phyloP scores from a whole-genome alignment of 495 filamentous ascomycete species.

The Lasiosphaeria ovina region DNA sequence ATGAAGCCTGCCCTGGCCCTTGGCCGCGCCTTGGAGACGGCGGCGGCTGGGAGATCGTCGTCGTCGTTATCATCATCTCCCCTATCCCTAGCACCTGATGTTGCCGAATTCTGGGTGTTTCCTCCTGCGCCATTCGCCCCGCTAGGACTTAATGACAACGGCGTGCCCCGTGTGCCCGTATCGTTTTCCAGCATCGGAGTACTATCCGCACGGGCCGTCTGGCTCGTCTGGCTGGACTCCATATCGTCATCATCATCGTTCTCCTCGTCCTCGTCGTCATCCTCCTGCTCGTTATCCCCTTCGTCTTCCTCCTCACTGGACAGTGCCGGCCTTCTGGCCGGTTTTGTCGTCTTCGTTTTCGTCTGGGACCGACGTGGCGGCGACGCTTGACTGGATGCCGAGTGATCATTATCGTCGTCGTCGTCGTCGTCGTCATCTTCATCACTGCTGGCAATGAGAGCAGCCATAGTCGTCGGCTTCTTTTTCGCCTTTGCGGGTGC shows the following conservation, averaged over 20 bases:
- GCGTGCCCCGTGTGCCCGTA: conserved; percentile 27
- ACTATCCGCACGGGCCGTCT: conserved; percentile 7
- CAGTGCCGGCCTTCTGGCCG: too few species aligned
- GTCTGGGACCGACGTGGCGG: conserved; percentile 3
- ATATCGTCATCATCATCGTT: conserved; percentile 30
- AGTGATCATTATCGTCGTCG: conserved; percentile 7
- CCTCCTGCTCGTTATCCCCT: neutral
- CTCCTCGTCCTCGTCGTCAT: conserved; percentile 24
- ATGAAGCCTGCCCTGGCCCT: conserved; percentile 52
- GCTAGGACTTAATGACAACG: conserved; percentile 29
- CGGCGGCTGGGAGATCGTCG: conserved; percentile 34
- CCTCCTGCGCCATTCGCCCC: neutral
- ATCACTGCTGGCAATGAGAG: conserved; percentile 5
- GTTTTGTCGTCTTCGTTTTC: conserved; percentile 11
- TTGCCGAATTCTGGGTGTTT: conserved; percentile 9
- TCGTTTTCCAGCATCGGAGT: conserved; percentile 12
- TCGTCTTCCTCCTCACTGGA: too few species aligned
- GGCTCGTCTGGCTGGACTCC: conserved; percentile 21
- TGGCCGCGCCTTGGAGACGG: conserved; percentile 31
- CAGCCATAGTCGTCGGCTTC: conserved; percentile 15
- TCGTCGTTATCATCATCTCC: conserved; percentile 34
- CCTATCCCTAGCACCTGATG: conserved; percentile 20
- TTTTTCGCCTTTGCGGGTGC: neutral
- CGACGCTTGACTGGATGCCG: conserved; percentile 2
- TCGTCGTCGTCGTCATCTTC: conserved; percentile 24